Evolutionary conservation across 2,329 filamentous ascomycete species (phyloP), one percentile per base, ranked within the genome.

Genomic region (Calonectria honghensis): DNA sequence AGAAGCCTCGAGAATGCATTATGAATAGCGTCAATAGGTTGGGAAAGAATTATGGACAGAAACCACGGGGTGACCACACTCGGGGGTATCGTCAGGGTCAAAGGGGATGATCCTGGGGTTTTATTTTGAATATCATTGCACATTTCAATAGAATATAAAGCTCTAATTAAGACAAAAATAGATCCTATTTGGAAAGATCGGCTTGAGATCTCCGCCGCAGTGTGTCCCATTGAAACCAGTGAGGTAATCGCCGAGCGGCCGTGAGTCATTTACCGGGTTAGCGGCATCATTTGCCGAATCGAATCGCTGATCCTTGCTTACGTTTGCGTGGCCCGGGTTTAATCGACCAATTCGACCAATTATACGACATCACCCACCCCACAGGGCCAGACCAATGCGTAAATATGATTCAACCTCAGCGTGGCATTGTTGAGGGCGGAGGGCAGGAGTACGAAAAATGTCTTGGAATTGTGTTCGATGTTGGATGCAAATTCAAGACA

Each of bases 1-100:
- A 63, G 27, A 63, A 63, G 24, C 57, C 35, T 35, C 41, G 57
- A 11, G 57, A 29, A 11, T 37, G 18, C 57, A 63, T 63, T 14
- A 39, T 27, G 35, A 61, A 37, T 37, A 11, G 20, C 6, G 13
- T 6, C 18, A 57, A n/a, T 59, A 18, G 14, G 16, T n/a, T 11
- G 9, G 29, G 51, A 14, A 13, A 14, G 13, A 14, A 27, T 3
- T 5, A n/a, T 29, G 6, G 13, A 31, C 7, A 11, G 3, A 10
- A 20, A n/a, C 32, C 32, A 35, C 7, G 32, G 32, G 32, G 32
- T 35, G 32, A 10, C 32, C 11, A 35, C 7, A 10, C 32, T 35
- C 32, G 11, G 32, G 11, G 6, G 10, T 35, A 35, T 35, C 2
- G 6, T 11, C 32, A 35, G 6, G 9, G 11, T 35, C 32, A 6